Percentiles rank a stretch among this genome's conserved stretches.
These are phyloP conservation scores for Keithomyces neogunnii DNA, from an alignment of 2,329 filamentous ascomycete genomes.

Conservation along the genomic window DNA sequence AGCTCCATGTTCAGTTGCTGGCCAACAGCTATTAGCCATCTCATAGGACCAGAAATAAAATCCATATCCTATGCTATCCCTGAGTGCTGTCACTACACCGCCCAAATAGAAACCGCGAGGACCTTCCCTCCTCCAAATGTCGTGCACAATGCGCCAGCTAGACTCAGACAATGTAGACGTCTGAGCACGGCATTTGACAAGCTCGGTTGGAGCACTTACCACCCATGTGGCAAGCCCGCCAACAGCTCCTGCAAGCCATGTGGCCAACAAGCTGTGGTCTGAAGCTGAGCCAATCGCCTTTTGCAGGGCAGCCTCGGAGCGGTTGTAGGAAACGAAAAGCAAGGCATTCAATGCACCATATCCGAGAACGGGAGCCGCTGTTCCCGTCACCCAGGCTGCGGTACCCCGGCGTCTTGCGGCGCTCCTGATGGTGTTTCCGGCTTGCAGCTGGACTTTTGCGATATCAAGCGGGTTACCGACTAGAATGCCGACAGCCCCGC, in stretches of 20 bases:
- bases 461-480: slow-evolving; percentile 82
- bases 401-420: slow-evolving; percentile 17
- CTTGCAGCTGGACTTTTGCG: slow-evolving; percentile 59
- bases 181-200: slow-evolving; percentile 85
- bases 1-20: slow-evolving; percentile 19
- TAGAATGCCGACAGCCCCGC: slow-evolving; percentile 76
- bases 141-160: slow-evolving; percentile 54
- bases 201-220: slow-evolving; percentile 80
- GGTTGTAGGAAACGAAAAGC: slow-evolving; percentile 86
- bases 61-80: slow-evolving; percentile 89
- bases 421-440: slow-evolving; percentile 20
- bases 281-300: slow-evolving; percentile 7
- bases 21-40: slow-evolving; percentile 54
- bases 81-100: slow-evolving; percentile 68
- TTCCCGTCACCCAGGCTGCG: slow-evolving; percentile 47
- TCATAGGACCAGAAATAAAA: slow-evolving; percentile 98
- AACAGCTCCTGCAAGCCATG: slow-evolving; percentile 71
- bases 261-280: slow-evolving; percentile 48
- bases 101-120: slow-evolving; percentile 72
- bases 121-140: slow-evolving; percentile 48
- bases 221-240: slow-evolving; percentile 81
- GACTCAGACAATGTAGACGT: slow-evolving; percentile 42
- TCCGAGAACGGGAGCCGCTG: slow-evolving; percentile 76
- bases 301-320: slow-evolving; percentile 46
- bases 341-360: slow-evolving; percentile 89